Conservation (phyloP, 1,284 basidiomycete species). For the Prillingera fragicola region DNA sequence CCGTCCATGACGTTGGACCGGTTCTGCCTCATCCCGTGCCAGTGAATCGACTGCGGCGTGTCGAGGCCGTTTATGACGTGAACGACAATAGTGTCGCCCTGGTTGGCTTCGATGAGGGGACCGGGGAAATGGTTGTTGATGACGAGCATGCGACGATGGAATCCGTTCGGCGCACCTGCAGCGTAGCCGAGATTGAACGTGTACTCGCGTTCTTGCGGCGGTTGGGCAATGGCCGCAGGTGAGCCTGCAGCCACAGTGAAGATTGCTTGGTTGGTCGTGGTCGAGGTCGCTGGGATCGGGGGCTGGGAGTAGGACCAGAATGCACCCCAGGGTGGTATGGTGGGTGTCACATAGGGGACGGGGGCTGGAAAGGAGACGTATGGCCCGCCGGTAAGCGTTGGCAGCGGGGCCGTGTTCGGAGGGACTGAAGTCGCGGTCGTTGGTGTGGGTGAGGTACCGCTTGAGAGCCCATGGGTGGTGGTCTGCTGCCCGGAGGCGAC, state of each 20-base stretch:
- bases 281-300: not conserved
- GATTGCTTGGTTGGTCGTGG: not conserved
- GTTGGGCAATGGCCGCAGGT: not conserved
- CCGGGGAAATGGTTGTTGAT: conserved; percentile 19
- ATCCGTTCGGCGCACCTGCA: conserved; percentile 6
- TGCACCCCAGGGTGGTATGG: too few species aligned
- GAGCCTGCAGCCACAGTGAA: conserved; percentile 2
- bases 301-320: conserved; percentile 5
- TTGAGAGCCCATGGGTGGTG: too few species aligned
- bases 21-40: conserved; percentile 36
- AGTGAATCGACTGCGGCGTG: conserved; percentile 25
- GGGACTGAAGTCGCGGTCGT: too few species aligned
- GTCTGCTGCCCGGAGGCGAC: too few species aligned
- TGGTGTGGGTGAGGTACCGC: too few species aligned
- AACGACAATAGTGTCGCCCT: conserved; percentile 28
- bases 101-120: conserved; percentile 34
- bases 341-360: too few species aligned
- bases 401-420: too few species aligned
- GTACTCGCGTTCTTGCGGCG: conserved; percentile 1
- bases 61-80: conserved; percentile 28
- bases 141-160: conserved; percentile 4
- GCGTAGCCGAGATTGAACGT: conserved; percentile 4
- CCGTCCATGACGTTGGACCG: conserved; percentile 30
- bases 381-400: too few species aligned
- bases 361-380: too few species aligned